Evolutionary conservation across 1,284 basidiomycete genomes (phyloP).

Genomic region (Blastosporella zonata): DNA sequence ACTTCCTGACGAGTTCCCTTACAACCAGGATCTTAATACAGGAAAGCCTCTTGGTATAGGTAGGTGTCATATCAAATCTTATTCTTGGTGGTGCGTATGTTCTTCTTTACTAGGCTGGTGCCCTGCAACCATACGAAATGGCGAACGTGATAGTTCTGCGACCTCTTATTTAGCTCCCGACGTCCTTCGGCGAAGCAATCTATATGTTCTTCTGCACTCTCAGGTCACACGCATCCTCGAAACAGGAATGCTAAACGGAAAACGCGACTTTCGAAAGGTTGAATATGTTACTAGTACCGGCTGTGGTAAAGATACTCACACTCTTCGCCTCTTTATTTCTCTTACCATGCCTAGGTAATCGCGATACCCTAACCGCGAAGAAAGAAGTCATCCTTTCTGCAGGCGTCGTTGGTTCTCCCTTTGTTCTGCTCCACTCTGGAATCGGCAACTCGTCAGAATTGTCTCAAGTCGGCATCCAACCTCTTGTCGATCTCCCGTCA

Average conservation of each 20-base stretch:
- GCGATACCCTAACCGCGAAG: conserved; percentile 9
- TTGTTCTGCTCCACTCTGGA: conserved; percentile 44
- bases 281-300: conserved; percentile 9
- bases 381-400: conserved; percentile 37
- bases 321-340: background rate
- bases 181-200: conserved; percentile 9
- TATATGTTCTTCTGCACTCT: conserved; percentile 11
- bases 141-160: conserved; percentile 12
- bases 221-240: conserved; percentile 10
- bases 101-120: conserved; percentile 8
- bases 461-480: conserved; percentile 29
- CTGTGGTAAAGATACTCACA: background rate
- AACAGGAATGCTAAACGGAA: background rate
- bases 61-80: conserved; percentile 13
- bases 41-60: conserved; percentile 30
- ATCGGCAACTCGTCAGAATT: conserved; percentile 40
- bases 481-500: conserved; percentile 30
- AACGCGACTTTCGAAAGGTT: conserved; percentile 9
- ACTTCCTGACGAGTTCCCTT: conserved; percentile 18
- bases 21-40: conserved; percentile 29
- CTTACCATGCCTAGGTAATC: conserved; percentile 1
- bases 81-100: background rate
- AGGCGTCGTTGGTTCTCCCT: conserved; percentile 40
- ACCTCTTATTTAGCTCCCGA: conserved; percentile 11
- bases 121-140: conserved; percentile 6